Percentiles rank a stretch among this genome's conserved stretches.
Evolutionary conservation across 2,329 filamentous ascomycete genomes (phyloP).

Genomic region (Tolypocladium ovalisporum): DNA sequence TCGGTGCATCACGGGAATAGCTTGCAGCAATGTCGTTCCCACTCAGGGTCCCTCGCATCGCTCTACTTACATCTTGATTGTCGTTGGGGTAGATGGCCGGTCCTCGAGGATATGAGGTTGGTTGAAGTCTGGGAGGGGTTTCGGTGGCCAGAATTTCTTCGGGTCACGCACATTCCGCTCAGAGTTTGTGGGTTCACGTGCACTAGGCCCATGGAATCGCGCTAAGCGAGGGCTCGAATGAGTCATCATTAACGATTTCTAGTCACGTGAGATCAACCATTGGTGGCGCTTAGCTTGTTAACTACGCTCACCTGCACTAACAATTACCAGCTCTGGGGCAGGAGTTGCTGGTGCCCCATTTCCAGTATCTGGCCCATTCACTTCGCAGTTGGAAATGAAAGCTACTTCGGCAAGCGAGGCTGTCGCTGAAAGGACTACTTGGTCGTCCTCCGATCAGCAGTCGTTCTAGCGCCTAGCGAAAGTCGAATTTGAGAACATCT

Average conservation of each 20-base stretch:
- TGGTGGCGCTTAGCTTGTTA: not conserved
- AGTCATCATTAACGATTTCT: constrained; percentile 8
- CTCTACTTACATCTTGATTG: constrained; percentile 33
- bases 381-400: too few relatives aligned
- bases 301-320: not conserved
- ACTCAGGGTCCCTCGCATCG: constrained; percentile 5
- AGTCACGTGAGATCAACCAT: not conserved
- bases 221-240: constrained; percentile 30
- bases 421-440: not conserved
- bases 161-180: constrained; percentile 21
- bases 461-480: not conserved
- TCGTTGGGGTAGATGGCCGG: constrained; percentile 29
- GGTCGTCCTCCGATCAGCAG: not conserved
- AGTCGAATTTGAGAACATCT: not conserved
- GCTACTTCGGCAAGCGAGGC: too few relatives aligned
- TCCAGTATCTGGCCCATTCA: too few relatives aligned
- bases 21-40: not conserved
- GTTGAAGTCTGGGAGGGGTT: constrained; percentile 28
- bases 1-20: not conserved
- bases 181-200: constrained; percentile 32
- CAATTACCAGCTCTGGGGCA: not conserved
- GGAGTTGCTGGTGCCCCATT: too few relatives aligned
- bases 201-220: constrained; percentile 17
- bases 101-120: constrained; percentile 24
- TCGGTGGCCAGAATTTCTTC: constrained; percentile 29